A percentile compares a stretch with the other conserved stretches of the same genome.
phyloP scores from a whole-genome alignment of 2,329 filamentous ascomycete genomes.

The Huntiella bhutanensis region DNA sequence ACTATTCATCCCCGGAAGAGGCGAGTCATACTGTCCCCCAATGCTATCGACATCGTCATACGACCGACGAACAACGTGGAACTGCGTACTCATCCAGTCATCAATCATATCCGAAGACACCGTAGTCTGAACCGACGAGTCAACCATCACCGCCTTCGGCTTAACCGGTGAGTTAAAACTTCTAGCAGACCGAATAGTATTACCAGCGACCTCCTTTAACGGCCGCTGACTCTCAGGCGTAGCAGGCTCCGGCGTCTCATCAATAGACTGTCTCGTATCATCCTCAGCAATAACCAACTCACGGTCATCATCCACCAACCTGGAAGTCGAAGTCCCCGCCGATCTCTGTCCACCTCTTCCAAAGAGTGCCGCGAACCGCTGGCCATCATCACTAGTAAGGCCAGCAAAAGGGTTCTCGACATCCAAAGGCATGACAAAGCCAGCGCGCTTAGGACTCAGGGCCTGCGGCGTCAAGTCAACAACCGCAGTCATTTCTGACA shows the following conservation, averaged over 20 bases:
- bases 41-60: conserved; percentile 18
- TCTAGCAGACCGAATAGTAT: conserved; percentile 25
- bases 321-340: background rate
- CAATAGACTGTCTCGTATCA: conserved; percentile 36
- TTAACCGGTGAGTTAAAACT: conserved; percentile 16
- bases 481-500: conserved; percentile 7
- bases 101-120: conserved; percentile 73
- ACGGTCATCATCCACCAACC: background rate
- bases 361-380: conserved; percentile 25
- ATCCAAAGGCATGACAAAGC: conserved; percentile 35
- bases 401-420: conserved; percentile 17
- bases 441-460: conserved; percentile 33
- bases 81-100: conserved; percentile 37
- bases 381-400: conserved; percentile 13
- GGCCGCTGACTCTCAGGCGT: conserved; percentile 37
- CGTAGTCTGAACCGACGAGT: conserved; percentile 52
- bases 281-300: conserved; percentile 41
- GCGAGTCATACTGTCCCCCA: conserved; percentile 26
- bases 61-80: background rate
- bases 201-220: conserved; percentile 44
- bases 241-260: conserved; percentile 22
- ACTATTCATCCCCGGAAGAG: too few species aligned
- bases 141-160: conserved; percentile 5
- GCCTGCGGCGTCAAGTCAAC: conserved; percentile 9
- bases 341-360: conserved; percentile 10